phyloP scores from a whole-genome alignment of 1,284 basidiomycete genomes.

The Rhizoctonia solani region DNA sequence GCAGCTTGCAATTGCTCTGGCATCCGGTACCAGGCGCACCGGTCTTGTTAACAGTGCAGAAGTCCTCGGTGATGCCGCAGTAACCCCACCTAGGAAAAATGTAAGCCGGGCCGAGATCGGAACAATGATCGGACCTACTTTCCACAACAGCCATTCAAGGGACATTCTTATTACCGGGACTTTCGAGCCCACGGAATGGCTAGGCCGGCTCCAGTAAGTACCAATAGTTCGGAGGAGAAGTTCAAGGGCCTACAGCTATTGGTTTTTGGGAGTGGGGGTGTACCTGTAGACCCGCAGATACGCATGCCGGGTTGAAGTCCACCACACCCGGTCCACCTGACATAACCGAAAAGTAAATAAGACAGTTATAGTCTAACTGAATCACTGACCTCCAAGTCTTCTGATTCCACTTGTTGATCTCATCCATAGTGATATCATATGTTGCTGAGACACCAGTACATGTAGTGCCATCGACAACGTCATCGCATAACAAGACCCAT shows the following conservation, averaged over 20 bases:
- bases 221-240: not conserved
- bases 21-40: conserved; percentile 18
- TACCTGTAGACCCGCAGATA: conserved; percentile 9
- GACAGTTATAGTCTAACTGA: not conserved
- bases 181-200: conserved; percentile 22
- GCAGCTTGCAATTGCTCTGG: conserved; percentile 14
- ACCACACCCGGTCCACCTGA: conserved; percentile 17
- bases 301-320: conserved; percentile 11
- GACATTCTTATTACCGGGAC: conserved; percentile 19
- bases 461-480: conserved; percentile 8
- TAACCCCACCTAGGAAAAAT: conserved; percentile 33
- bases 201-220: not conserved
- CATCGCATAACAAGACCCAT: conserved; percentile 22
- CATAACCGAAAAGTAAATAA: not conserved
- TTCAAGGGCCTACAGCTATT: conserved; percentile 1
- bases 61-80: conserved; percentile 26
- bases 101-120: no score
- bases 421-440: conserved; percentile 16
- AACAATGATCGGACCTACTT: no score
- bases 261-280: conserved; percentile 13
- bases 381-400: conserved; percentile 9
- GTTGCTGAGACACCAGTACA: conserved; percentile 1
- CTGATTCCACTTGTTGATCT: conserved; percentile 19
- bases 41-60: conserved; percentile 4
- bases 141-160: conserved; percentile 23